Percentiles rank a stretch among this genome's conserved stretches.
Conservation (phyloP, 768 basidiomycete genomes). For the Xerocomellus chrysenteron region DNA sequence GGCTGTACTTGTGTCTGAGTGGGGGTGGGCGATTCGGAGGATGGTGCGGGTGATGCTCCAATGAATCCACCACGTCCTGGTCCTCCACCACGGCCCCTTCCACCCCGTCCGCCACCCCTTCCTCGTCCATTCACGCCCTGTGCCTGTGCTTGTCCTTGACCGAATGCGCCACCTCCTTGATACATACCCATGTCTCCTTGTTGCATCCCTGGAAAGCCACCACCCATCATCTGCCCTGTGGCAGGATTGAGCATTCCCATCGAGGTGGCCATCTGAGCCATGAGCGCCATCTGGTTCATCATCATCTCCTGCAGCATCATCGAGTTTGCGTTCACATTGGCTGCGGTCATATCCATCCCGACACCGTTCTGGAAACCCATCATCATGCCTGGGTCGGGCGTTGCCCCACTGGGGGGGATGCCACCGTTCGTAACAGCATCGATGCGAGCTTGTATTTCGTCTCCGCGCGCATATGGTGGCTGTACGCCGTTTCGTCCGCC, state of each 20-base stretch:
- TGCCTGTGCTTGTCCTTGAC: constrained; percentile 15
- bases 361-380: constrained; percentile 46
- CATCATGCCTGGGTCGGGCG: constrained; percentile 40
- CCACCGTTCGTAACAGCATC: constrained; percentile 70
- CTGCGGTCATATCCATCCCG: constrained; percentile 42
- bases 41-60: constrained; percentile 23
- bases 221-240: constrained; percentile 55
- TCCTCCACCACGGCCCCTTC: constrained; percentile 47
- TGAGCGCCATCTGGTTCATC: constrained; percentile 89
- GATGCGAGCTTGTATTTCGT: constrained; percentile 78
- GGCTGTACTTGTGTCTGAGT: constrained; percentile 20
- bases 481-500: constrained; percentile 49
- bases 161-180: constrained; percentile 29
- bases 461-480: constrained; percentile 40
- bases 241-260: constrained; percentile 74
- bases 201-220: constrained; percentile 61
- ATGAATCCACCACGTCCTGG: constrained; percentile 42
- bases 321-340: constrained; percentile 63
- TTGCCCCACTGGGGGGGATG: constrained; percentile 32
- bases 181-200: constrained; percentile 50
- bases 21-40: constrained; percentile 18
- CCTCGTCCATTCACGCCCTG: constrained; percentile 38
- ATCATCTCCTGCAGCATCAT: constrained; percentile 84
- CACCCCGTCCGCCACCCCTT: constrained; percentile 46
- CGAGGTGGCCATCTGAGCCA: constrained; percentile 87